Evolutionary conservation across 345 rosid genomes (phyloP), one percentile per base, ranked within the genome.

Genomic region (Moricandia arvensis): DNA sequence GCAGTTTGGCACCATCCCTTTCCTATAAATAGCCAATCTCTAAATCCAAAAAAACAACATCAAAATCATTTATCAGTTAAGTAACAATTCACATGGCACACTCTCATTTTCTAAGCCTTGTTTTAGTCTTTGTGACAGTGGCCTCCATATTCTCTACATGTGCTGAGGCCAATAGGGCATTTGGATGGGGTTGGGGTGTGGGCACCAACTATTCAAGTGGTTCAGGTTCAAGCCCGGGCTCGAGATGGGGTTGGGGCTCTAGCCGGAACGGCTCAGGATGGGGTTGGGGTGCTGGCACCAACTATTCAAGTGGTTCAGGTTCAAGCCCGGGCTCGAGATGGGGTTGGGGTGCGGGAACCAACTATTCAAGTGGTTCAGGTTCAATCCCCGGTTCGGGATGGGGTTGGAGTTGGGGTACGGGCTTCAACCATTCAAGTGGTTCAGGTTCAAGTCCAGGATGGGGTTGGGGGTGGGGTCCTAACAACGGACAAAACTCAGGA

Each of bases 351-450:
- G 63, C 61, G 4, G 69, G 77, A 2, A 76, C 73, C 21, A 82
- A 82, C 84, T 1, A n/a, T 8, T 63, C 76, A 43, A 72, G 26
- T 68, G 63, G 76, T 63, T 73, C 70, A 4, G 33, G 69, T 53
- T 33, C 81, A 63, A 66, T 4, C 2, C 43, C 67, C 5, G 2
- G 66, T 0, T 65, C 64, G 0, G 43, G 75, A 8, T 74, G 64
- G 80, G 71, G 71, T 10, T 74, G 80, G 71, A 77, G 67, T 27
- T 78, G 83, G 85, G 55, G 41, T 6, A 37, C 15, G 13, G 79
- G 82, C 3, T 79, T 64, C 18, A 79, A 81, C 81, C 3, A 30
- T 8, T 68, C 71, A 29, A 45, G 10, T 61, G 60, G 60, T 49
- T 67, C 71, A 11, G 7, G 59, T 47, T 24, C 80, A 57, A 69